Evolutionary conservation across 306 rosid genomes (phyloP).

Genomic region (Cicer arietinum): DNA sequence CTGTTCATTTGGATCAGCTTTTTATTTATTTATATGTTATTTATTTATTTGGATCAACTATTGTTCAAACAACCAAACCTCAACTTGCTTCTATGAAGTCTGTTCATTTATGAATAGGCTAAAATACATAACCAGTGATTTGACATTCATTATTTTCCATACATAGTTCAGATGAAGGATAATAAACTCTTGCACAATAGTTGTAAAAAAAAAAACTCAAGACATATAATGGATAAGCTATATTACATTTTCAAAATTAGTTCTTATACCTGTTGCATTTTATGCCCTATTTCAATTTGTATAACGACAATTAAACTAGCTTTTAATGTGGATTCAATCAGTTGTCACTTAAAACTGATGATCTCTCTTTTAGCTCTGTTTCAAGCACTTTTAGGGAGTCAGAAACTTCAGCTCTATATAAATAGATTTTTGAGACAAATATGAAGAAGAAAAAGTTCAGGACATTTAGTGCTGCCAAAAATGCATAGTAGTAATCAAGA

Average conservation of each 20-base stretch:
- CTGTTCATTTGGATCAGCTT: constrained; percentile 16
- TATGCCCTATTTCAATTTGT: background rate
- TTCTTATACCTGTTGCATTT: background rate
- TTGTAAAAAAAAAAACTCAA: background rate
- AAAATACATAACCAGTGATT: no score
- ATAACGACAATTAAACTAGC: background rate
- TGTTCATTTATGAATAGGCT: no score
- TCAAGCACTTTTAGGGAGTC: constrained; percentile 70
- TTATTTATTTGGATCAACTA: background rate
- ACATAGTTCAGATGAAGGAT: background rate
- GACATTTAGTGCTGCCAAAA: constrained; percentile 59
- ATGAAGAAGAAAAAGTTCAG: constrained; percentile 62
- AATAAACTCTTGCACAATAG: background rate
- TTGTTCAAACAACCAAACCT: no score
- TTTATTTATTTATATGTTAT: constrained; percentile 5
- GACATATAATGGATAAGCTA: background rate
- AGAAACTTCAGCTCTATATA: constrained; percentile 77
- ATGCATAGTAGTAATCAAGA: constrained; percentile 74
- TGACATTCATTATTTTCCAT: no score
- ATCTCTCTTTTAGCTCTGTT: constrained; percentile 60
- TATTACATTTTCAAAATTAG: background rate
- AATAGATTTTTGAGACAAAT: constrained; percentile 53
- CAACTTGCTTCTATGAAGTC: no score
- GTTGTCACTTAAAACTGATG: background rate
- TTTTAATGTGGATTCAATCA: constrained; percentile 5